phyloP scores from a whole-genome alignment of 257 asterid species.

The Solanum acaule region DNA sequence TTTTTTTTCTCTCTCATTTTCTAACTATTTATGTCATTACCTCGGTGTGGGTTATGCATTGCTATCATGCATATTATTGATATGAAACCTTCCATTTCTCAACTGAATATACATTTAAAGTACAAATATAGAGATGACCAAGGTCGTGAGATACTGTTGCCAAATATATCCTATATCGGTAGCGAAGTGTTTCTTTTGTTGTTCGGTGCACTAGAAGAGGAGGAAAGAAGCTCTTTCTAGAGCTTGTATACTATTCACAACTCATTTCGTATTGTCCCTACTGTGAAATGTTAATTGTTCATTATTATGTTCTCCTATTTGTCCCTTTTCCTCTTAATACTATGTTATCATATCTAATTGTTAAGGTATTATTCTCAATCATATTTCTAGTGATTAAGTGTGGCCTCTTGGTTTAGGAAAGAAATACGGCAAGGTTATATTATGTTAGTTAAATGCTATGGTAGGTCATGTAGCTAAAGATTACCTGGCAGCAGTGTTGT shows the following conservation, averaged over 20 bases:
- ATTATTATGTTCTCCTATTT: not conserved
- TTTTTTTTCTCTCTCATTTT: not conserved
- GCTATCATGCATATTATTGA: not conserved
- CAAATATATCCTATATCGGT: not conserved
- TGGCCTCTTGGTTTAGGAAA: not conserved
- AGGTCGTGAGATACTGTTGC: not conserved
- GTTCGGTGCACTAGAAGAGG: not conserved
- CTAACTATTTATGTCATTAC: not conserved
- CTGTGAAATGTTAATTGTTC: not conserved
- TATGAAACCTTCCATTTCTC: not conserved
- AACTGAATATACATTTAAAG: not conserved
- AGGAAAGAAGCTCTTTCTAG: not conserved
- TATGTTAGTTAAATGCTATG: not conserved
- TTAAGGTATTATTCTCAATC: not conserved
- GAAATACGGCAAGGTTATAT: not conserved
- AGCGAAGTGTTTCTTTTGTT: not conserved
- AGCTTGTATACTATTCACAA: not conserved
- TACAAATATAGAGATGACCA: not conserved
- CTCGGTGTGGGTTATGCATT: not conserved
- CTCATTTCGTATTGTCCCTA: not conserved
- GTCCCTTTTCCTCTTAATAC: not conserved
- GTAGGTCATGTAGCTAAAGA: not conserved
- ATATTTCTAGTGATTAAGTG: not conserved
- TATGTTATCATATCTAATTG: not conserved
- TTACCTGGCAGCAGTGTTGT: not conserved